phyloP scores from a whole-genome alignment of 495 filamentous ascomycete species.

The Oidiodendron maius region DNA sequence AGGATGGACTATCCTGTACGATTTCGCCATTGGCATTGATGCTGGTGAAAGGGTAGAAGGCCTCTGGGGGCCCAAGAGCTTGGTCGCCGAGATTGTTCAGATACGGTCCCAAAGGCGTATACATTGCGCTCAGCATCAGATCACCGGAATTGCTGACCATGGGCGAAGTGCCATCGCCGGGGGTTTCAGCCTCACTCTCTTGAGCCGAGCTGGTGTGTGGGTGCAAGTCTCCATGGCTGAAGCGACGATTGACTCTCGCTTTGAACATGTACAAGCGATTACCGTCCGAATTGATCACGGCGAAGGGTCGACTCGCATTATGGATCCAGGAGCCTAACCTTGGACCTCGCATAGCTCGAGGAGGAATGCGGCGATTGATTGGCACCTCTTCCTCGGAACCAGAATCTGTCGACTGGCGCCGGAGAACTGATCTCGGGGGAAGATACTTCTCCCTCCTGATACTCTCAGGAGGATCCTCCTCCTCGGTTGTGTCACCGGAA shows the following conservation, averaged over 20 bases:
- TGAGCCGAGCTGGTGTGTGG: constrained; percentile 10
- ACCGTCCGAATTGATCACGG: constrained; percentile 61
- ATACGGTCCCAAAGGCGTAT: constrained; percentile 38
- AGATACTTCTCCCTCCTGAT: not conserved
- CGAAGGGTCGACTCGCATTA: constrained; percentile 62
- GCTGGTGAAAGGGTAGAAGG: constrained; percentile 65
- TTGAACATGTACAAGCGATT: constrained; percentile 67
- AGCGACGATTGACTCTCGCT: constrained; percentile 4
- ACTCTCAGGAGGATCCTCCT: constrained; percentile 50
- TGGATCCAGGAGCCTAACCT: constrained; percentile 14
- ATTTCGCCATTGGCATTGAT: constrained; percentile 50
- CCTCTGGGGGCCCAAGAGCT: constrained; percentile 66
- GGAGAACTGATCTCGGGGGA: constrained; percentile 50
- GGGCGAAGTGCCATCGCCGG: constrained; percentile 42
- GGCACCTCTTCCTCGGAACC: constrained; percentile 29
- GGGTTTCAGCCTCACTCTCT: constrained; percentile 29
- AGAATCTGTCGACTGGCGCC: constrained; percentile 39
- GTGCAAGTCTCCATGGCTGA: not conserved
- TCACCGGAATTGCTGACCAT: constrained; percentile 64
- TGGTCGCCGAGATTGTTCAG: constrained; percentile 53
- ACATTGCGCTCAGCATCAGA: constrained; percentile 70
- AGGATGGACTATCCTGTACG: constrained; percentile 21
- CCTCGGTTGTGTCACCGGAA: constrained; percentile 82
- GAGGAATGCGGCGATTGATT: constrained; percentile 5
- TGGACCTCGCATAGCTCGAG: not conserved